Percentiles rank a stretch among this genome's conserved stretches.
Conservation (phyloP, 1,139 yeast species). For the Zygotorulaspora mrakii region DNA sequence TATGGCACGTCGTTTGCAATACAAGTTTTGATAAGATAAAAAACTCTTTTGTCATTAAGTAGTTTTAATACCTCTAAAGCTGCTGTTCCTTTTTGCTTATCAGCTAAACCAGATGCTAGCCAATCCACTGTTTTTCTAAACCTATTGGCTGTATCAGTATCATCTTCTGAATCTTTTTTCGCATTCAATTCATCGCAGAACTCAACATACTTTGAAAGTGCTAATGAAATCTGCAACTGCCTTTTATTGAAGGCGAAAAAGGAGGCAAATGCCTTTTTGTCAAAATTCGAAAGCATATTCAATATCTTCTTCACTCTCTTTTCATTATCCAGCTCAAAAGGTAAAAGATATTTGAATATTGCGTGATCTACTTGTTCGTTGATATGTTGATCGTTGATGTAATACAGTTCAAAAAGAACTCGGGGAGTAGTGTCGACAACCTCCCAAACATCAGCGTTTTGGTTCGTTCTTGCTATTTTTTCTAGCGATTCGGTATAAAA, state of each 20-base stretch:
- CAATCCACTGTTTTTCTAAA: constrained; percentile 59
- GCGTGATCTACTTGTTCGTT: constrained; percentile 64
- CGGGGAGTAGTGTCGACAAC: constrained; percentile 61
- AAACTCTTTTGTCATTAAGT: constrained; percentile 55
- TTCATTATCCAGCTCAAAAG: constrained; percentile 46
- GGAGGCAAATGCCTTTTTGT: constrained; percentile 58
- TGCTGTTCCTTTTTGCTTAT: constrained; percentile 44
- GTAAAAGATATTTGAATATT: constrained; percentile 58
- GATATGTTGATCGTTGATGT: constrained; percentile 68
- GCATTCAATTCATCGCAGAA: constrained; percentile 37
- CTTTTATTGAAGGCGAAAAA: constrained; percentile 66
- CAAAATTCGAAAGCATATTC: constrained; percentile 47
- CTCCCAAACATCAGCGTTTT: constrained; percentile 38
- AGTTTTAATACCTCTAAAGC: constrained; percentile 51
- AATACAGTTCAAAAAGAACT: constrained; percentile 60
- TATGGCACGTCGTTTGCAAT: constrained; percentile 59
- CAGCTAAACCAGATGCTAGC: constrained; percentile 59
- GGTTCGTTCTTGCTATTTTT: constrained; percentile 21
- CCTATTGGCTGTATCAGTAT: constrained; percentile 37
- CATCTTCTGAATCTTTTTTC: constrained; percentile 29
- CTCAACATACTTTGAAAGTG: constrained; percentile 36
- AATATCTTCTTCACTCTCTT: constrained; percentile 54
- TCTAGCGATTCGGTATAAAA: constrained; percentile 42
- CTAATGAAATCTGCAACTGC: constrained; percentile 55
- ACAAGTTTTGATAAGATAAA: constrained; percentile 52